Base-by-base conservation (phyloP, 2,329 filamentous ascomycete species). In the Rhynchosporium agropyri region DNA sequence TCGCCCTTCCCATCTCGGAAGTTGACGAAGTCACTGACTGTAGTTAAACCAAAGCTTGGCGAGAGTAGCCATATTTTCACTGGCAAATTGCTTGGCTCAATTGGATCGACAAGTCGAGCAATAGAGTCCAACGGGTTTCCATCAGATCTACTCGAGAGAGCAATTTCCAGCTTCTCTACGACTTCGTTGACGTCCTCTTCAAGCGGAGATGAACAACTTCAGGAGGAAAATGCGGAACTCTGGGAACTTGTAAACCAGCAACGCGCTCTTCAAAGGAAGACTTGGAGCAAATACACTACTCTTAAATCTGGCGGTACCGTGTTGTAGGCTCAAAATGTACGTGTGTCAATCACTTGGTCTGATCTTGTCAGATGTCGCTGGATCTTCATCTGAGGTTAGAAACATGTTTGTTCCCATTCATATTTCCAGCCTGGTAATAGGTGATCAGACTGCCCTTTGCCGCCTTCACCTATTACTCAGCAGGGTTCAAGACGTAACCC, bases 31-130 rank as follows among this genome's bases (percentile, higher is more conserved):
- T 79, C 83, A 15, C 76, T 84, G 28, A 83, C 82, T 1, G 82
- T 97, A 29, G 82, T 94, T 64, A 97, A 97, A 78, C 94, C 94
- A n/a, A 87, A 86, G 65, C 83, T 89, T 64, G 86, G 83, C 56
- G 82, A 84, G 65, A 80, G 84, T 45, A 83, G 82, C 66, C 92
- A 93, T 73, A 83, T 82, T 3, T 81, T 91, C 65, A 87, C 82
- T 15, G 79, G 86, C 12, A 88, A 91, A 73, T 78, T 92, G n/a
- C 79, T 13, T 75, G 77, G 63, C 80, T 54, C 64, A 54, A 56
- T 53, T 20, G 54, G 48, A 20, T 64, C 55, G 29, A 20, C 56
- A 15, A 71, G 73, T 60, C 67, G 65, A 29, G 63, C 62, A n/a
- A 55, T 74, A 15, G 46, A 65, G n/a, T 49, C 54, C 42, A 62